These are phyloP conservation scores for Anacardium occidentale DNA, from an alignment of 345 rosid species.

Conservation along the genomic window DNA sequence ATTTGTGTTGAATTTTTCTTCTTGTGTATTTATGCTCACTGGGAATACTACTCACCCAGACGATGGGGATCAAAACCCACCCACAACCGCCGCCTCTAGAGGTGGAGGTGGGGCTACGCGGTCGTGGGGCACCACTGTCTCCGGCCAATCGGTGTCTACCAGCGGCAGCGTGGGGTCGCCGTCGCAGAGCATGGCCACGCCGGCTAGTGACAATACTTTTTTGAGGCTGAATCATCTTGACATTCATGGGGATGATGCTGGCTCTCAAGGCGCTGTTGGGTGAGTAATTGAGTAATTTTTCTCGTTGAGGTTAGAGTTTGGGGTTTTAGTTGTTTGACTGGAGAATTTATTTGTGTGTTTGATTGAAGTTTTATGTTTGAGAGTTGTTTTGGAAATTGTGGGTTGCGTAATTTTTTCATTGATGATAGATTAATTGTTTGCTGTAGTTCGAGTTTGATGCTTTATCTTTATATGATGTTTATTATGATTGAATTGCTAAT, in stretches of 20 bases:
- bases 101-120: slow-evolving; percentile 51
- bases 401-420: neutral
- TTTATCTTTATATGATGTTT: neutral
- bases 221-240: slow-evolving; percentile 70
- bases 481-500: neutral
- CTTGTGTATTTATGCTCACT: slow-evolving; percentile 39
- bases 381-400: slow-evolving; percentile 21
- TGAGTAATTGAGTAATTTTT: slow-evolving; percentile 30
- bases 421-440: neutral
- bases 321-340: slow-evolving; percentile 13
- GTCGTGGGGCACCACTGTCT: slow-evolving; percentile 80
- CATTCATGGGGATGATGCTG: slow-evolving; percentile 91
- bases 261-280: slow-evolving; percentile 79
- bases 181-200: slow-evolving; percentile 70
- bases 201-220: slow-evolving; percentile 68
- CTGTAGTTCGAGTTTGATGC: neutral
- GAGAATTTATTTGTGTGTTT: slow-evolving; percentile 17
- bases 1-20: slow-evolving; percentile 12
- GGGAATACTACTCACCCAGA: slow-evolving; percentile 51
- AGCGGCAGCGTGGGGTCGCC: slow-evolving; percentile 97
- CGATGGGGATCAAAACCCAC: slow-evolving; percentile 48
- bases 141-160: slow-evolving; percentile 85
- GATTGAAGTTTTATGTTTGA: slow-evolving; percentile 10
- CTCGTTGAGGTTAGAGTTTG: neutral
- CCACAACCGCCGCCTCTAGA: slow-evolving; percentile 29